phyloP scores from a whole-genome alignment of 768 basidiomycete species.

The Sporobolomyces phaffii region DNA sequence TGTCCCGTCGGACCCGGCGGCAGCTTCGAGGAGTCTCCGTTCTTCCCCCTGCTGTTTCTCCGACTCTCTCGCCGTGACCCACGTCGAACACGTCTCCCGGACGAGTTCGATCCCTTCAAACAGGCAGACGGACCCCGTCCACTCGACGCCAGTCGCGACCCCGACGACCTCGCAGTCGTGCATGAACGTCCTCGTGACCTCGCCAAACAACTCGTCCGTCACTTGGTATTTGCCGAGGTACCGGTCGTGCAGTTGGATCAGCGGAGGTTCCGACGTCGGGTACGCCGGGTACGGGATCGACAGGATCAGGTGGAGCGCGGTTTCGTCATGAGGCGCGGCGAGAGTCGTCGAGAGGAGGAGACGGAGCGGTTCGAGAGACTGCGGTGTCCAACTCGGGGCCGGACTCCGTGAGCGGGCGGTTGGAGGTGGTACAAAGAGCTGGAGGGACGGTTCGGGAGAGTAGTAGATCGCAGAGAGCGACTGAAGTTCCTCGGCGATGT shows the following conservation, averaged over 20 bases:
- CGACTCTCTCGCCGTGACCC: conserved; percentile 60
- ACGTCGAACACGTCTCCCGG: conserved; percentile 59
- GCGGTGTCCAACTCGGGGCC: conserved; percentile 7
- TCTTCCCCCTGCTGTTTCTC: conserved; percentile 21
- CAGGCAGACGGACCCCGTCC: conserved; percentile 69
- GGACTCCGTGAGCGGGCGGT: neutral
- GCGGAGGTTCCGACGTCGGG: conserved; percentile 64
- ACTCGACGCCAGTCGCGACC: conserved; percentile 54
- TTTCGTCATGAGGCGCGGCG: conserved; percentile 53
- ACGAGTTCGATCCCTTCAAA: conserved; percentile 80
- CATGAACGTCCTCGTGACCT: conserved; percentile 71
- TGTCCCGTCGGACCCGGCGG: neutral
- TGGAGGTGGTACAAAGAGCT: conserved; percentile 7
- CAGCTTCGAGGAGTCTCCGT: neutral
- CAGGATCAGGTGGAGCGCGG: conserved; percentile 48
- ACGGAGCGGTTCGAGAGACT: conserved; percentile 10
- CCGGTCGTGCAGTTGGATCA: conserved; percentile 74
- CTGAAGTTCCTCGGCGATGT: conserved; percentile 21
- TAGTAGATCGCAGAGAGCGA: conserved; percentile 25
- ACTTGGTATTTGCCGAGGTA: conserved; percentile 76
- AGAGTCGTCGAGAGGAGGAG: conserved; percentile 45
- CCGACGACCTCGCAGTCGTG: conserved; percentile 58
- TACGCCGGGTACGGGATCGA: conserved; percentile 54
- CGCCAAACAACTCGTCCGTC: conserved; percentile 67
- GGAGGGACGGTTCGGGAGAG: neutral